These are phyloP conservation scores for Fusarium virguliforme DNA, from an alignment of 2,329 filamentous ascomycete species.

Conservation along the genomic window DNA sequence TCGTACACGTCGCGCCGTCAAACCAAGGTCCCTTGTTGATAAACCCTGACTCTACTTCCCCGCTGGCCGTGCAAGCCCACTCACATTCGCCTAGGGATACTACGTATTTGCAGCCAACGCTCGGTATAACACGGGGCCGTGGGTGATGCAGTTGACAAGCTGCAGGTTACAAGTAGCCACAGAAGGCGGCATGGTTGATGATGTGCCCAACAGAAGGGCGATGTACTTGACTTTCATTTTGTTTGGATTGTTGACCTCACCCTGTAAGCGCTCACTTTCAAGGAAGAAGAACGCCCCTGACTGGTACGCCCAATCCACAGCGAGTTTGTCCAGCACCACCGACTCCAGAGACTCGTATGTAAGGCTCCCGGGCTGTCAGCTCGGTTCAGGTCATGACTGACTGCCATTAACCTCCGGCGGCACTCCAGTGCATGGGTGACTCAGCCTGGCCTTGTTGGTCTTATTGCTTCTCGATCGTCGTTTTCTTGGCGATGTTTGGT, in stretches of 20 bases:
- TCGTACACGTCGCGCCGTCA: too few species aligned
- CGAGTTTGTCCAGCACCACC: background rate
- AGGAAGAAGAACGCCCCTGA: too few species aligned
- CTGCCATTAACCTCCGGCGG: background rate
- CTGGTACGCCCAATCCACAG: background rate
- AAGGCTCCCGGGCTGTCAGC: background rate
- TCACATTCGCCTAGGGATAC: background rate
- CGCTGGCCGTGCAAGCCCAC: background rate
- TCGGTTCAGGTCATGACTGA: background rate
- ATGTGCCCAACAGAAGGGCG: too few species aligned
- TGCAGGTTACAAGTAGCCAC: background rate
- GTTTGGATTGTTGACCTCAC: too few species aligned
- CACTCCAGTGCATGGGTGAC: background rate
- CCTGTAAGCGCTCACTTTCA: too few species aligned
- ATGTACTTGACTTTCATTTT: too few species aligned
- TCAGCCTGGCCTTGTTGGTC: too few species aligned
- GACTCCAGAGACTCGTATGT: background rate
- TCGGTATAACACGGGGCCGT: background rate
- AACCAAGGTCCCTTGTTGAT: too few species aligned
- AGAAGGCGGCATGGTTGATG: background rate
- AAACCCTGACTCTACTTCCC: too few species aligned
- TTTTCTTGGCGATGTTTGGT: too few species aligned
- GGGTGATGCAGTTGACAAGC: background rate
- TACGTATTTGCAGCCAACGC: background rate
- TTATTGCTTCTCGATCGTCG: too few species aligned